Evolutionary conservation across 2,329 filamentous ascomycete species (phyloP).

Genomic region (Fusarium phyllophilum): DNA sequence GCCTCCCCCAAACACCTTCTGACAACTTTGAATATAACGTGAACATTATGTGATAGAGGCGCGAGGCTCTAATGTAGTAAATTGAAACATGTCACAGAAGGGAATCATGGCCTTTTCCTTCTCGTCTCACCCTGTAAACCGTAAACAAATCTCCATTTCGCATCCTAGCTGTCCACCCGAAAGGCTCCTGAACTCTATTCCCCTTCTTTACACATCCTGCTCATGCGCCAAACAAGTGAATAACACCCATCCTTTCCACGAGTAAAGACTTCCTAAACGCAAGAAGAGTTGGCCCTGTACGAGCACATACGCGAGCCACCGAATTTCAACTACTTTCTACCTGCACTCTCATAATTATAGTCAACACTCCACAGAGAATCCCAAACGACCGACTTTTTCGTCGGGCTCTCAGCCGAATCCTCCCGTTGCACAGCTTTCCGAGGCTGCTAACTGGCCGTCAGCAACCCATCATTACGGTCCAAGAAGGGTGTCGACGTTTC

Average conservation of each 20-base stretch:
- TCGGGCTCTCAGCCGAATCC: slow-evolving; percentile 52
- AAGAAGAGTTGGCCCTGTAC: neutral
- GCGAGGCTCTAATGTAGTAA: neutral
- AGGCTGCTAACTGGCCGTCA: slow-evolving; percentile 46
- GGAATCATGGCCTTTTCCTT: neutral
- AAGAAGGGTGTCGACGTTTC: slow-evolving; percentile 62
- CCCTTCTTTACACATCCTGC: slow-evolving; percentile 15
- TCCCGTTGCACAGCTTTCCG: slow-evolving; percentile 51
- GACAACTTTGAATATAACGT: neutral
- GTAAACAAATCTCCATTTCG: neutral
- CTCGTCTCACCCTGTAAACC: neutral
- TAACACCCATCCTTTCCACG: slow-evolving; percentile 23
- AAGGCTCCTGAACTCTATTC: slow-evolving; percentile 20
- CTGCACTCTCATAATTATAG: slow-evolving; percentile 61
- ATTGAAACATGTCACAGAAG: slow-evolving; percentile 1
- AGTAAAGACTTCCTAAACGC: slow-evolving; percentile 8
- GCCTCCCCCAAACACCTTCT: neutral
- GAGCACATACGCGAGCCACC: neutral
- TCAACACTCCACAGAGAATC: slow-evolving; percentile 71
- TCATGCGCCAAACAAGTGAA: slow-evolving; percentile 21
- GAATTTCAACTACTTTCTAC: slow-evolving; percentile 38
- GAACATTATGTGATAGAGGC: neutral
- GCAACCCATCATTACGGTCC: slow-evolving; percentile 58
- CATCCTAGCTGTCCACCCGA: neutral
- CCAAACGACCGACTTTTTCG: slow-evolving; percentile 68